phyloP scores from a whole-genome alignment of 106 monocot genomes.

The Narthecium ossifragum region DNA sequence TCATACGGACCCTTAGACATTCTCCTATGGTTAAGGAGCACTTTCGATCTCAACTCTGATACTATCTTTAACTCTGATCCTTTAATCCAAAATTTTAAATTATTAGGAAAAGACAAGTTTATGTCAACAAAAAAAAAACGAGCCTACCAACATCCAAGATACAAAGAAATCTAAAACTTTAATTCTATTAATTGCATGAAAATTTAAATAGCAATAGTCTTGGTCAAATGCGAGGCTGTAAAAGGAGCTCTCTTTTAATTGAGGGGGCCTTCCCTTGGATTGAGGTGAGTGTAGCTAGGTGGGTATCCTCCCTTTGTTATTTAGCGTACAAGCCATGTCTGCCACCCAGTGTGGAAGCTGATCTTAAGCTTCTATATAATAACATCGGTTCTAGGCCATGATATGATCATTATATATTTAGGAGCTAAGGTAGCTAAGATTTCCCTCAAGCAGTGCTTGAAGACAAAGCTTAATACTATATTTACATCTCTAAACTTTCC shows the following conservation, averaged over 20 bases:
- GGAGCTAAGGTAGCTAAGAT: neutral
- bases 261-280: neutral
- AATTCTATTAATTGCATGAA: no score
- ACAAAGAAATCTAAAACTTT: no score
- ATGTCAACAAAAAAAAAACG: no score
- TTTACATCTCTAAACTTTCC: neutral
- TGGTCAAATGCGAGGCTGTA: slow-evolving; percentile 3
- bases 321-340: slow-evolving; percentile 3
- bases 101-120: no score
- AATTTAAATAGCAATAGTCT: neutral
- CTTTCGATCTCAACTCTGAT: no score
- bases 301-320: slow-evolving; percentile 3
- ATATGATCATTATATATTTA: neutral
- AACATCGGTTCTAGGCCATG: no score
- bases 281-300: neutral
- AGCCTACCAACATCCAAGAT: no score
- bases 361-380: no score
- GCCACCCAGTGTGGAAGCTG: neutral
- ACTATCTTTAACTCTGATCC: no score
- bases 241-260: neutral
- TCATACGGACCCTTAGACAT: no score
- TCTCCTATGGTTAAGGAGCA: no score
- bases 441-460: neutral
- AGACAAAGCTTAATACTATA: slow-evolving; percentile 3
- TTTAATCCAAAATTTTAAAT: no score